Base-by-base conservation (phyloP, 768 basidiomycete genomes). In the Coprinellus aureogranulatus region DNA sequence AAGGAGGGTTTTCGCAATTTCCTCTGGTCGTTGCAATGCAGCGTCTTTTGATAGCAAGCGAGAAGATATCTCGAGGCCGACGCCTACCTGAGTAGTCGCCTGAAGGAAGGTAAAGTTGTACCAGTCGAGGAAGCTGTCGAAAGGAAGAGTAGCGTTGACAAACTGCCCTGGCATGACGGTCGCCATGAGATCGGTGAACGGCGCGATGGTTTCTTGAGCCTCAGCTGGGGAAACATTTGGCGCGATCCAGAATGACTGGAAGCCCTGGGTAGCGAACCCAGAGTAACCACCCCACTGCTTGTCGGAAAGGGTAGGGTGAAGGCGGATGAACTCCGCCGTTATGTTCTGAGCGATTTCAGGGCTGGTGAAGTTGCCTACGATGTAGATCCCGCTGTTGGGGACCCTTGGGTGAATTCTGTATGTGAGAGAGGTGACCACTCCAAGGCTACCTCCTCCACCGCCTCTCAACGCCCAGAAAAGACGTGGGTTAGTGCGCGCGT, bases 381-480 rank as follows among this genome's bases (percentile, higher is more conserved):
- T 30, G 54, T 28, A 47, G 42, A 26, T 18, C 5, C 55, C 41
- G 26, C 50, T 58, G 2, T 58, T 40, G 1, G 60, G 55, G 9
- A 41, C 30, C 11, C 50, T 46, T 4, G 55, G 59, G n/a, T 58
- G 53, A 18, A 63, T 65, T 9, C 47, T 50, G 42, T 59, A 61
- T 1, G 66, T 66, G 3, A 54, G 57, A 22, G 56, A 57, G 4
- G 60, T 49, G 18, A 67, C 64, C 34, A 68, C 60, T 12, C 67
- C 68, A 45, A 64, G 68, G 11, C 63, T 67, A 8, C 67, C 64
- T 12, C 65, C 65, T 2, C 67, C 67, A 8, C 67, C 67, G 1
- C 80, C 80, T 22, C 78, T 72, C 39, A 82, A 61, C 1, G 79
- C 77, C 72, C 76, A 82, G 64, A 76, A 81, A 2, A 81, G 70